Conservation (phyloP, 176 grass and related monocot species). For the Saccharum spontaneum region DNA sequence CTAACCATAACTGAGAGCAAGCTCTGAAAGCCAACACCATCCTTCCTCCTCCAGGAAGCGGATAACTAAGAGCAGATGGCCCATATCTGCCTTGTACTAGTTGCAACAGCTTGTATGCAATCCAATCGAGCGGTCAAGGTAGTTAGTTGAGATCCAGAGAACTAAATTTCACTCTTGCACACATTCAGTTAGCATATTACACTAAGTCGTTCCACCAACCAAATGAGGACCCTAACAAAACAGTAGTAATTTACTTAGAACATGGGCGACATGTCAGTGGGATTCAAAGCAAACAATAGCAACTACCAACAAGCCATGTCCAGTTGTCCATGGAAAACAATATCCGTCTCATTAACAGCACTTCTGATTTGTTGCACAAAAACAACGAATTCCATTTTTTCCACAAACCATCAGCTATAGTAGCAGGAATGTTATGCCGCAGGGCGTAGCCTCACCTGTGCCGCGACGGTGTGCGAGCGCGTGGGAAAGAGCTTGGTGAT, state of each 20-base stretch:
- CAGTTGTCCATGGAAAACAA: not conserved
- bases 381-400: not conserved
- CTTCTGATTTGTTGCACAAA: not conserved
- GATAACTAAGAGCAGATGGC: not conserved
- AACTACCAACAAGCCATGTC: not conserved
- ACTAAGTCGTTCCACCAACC: not conserved
- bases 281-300: not conserved
- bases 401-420: not conserved
- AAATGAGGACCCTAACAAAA: not conserved
- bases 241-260: not conserved
- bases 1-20: not conserved
- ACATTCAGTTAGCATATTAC: not conserved
- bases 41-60: not conserved
- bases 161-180: not conserved
- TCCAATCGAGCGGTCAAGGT: not conserved
- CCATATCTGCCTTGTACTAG: not conserved
- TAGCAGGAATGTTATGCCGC: not conserved
- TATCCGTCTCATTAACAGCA: not conserved
- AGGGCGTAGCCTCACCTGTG: constrained; percentile 50
- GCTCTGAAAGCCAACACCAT: not conserved
- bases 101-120: not conserved
- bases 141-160: not conserved
- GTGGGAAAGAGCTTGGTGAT: constrained; percentile 99
- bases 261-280: too few species aligned
- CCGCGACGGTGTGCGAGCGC: constrained; percentile 89